Evolutionary conservation across 1,284 basidiomycete genomes (phyloP).

Genomic region (Ganoderma sp.): DNA sequence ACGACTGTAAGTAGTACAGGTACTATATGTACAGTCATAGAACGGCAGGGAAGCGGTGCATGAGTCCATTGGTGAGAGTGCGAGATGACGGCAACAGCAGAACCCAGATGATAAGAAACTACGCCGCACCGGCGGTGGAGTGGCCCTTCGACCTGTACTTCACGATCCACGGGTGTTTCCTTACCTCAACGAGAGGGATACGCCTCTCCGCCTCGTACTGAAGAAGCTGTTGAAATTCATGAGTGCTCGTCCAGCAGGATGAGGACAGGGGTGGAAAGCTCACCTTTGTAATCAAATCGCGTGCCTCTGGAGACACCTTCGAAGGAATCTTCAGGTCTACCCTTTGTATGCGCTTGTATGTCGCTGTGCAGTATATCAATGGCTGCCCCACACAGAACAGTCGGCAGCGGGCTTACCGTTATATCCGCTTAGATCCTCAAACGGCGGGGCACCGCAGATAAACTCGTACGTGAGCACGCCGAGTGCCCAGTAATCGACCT

Average conservation of each 20-base stretch:
- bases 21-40: conserved; percentile 9
- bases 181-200: conserved; percentile 81
- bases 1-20: conserved; percentile 1
- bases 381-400: not conserved
- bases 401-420: conserved; percentile 57
- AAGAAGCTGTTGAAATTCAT: conserved; percentile 68
- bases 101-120: not conserved
- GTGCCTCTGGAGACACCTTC: conserved; percentile 67
- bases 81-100: conserved; percentile 7
- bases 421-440: conserved; percentile 85
- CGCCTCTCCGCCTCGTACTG: conserved; percentile 87
- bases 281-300: conserved; percentile 69
- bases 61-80: conserved; percentile 21
- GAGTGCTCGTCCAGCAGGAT: not conserved
- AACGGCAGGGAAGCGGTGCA: conserved; percentile 12
- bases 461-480: conserved; percentile 98
- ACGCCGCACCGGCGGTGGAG: conserved; percentile 31
- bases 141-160: conserved; percentile 64
- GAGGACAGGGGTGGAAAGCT: conserved; percentile 22
- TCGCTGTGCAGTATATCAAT: conserved; percentile 58
- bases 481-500: conserved; percentile 96
- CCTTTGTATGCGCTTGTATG: conserved; percentile 83
- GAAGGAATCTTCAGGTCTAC: conserved; percentile 84
- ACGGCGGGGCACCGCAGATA: conserved; percentile 90
- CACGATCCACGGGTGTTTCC: conserved; percentile 92